Evolutionary conservation across 179 eudicot genomes (phyloP), one percentile per base, ranked within the genome.

Genomic region (Camellia oleifera): DNA sequence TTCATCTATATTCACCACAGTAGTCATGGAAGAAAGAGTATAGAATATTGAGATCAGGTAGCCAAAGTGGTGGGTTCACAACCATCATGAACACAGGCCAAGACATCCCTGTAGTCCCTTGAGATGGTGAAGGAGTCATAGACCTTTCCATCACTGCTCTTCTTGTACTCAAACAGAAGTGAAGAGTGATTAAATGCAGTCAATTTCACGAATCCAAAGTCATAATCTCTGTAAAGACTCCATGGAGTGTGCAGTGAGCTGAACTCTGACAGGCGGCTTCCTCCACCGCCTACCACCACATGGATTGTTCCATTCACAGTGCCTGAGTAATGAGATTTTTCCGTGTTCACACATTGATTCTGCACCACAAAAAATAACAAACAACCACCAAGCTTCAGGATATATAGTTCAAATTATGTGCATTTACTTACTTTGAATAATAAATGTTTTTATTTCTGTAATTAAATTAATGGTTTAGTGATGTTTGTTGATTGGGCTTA

Each of bases 151-250:
- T 74, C 54, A 4, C 77, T 74, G 77, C 77, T 74, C 77, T 74
- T 74, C 77, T 74, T 74, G 77, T 74, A 74, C 64, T 74, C 77
- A 12, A 83, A 68, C 64, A 74, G 76, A 11, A 76, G 56, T 6
- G 62, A 72, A 1, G 86, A 83, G 11, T 80, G 77, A n/a, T 80
- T 83, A 17, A 77, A 77, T 45, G 86, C 77, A 2, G 64, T 74
- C 20, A 74, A 5, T 56, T 74, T 74, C 18, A 74, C 86, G 48
- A 83, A 83, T 60, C 86, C 86, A 42, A 52, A 83, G 76, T 85
- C 85, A 18, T 67, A 67, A 77, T 85, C 88, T 63, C 45, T 74
- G 66, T 72, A 82, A 4, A 82, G 40, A 32, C 81, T 82, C 83
- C 86, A 84, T 6, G 48, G 5, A 5, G 80, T 75, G 4, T 79